A percentile compares a stretch with the other conserved stretches of the same genome.
These are phyloP conservation scores for Phytophthora pini DNA, from an alignment of 352 stramenopile species.

Conservation along the genomic window DNA sequence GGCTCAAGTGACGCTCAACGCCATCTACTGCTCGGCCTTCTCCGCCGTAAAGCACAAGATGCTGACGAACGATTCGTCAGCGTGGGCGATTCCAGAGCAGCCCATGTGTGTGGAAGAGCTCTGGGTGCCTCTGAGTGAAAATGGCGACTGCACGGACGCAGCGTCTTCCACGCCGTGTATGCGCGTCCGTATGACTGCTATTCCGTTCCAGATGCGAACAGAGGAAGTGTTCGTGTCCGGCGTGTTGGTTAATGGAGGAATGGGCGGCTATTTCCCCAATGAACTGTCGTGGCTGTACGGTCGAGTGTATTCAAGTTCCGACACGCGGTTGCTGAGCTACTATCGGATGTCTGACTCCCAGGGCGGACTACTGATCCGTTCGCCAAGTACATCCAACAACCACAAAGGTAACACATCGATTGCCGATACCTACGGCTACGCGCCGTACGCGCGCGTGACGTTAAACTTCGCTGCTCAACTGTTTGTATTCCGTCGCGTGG, in stretches of 20 bases:
- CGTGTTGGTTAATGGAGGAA: constrained; percentile 64
- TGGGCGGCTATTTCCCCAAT: constrained; percentile 75
- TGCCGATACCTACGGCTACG: constrained; percentile 50
- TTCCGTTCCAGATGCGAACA: constrained; percentile 77
- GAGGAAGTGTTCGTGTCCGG: constrained; percentile 66
- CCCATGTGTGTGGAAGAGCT: constrained; percentile 81
- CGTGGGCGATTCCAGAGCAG: constrained; percentile 68
- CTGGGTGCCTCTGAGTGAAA: constrained; percentile 65
- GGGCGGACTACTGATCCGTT: constrained; percentile 72
- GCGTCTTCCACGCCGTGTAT: constrained; percentile 58
- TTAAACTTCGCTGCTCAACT: constrained; percentile 80
- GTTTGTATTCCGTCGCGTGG: constrained; percentile 74
- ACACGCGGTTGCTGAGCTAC: constrained; percentile 76
- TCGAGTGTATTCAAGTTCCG: constrained; percentile 68
- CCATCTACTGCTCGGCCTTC: constrained; percentile 86
- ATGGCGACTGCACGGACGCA: constrained; percentile 35
- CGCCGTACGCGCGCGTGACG: constrained; percentile 70
- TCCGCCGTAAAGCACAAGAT: constrained; percentile 55
- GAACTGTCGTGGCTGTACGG: constrained; percentile 72
- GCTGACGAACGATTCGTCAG: constrained; percentile 59
- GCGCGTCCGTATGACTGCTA: constrained; percentile 69
- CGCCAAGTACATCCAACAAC: constrained; percentile 74
- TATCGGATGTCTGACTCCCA: constrained; percentile 77
- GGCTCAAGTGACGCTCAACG: constrained; percentile 65
- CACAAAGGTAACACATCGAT: constrained; percentile 76